Conservation (phyloP, 345 rosid species). For the thale cress (Arabidopsis thaliana) region TAIR10.1 NC_003076.8:24291001-24291500, state of each 20-base stretch:
- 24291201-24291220: neutral
- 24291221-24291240: constrained; percentile 16
- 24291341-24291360: constrained; percentile 33
- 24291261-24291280: constrained; percentile 8
- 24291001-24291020: too few relatives aligned
- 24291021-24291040: too few relatives aligned
- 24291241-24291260: constrained; percentile 29
- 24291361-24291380: constrained; percentile 46
- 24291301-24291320: constrained; percentile 50
- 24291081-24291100: neutral
- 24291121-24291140: constrained; percentile 34
- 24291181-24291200: constrained; percentile 3
- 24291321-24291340: constrained; percentile 50
- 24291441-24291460: constrained; percentile 48
- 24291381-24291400: constrained; percentile 57
- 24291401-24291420: constrained; percentile 42
- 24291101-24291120: neutral
- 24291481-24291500: constrained; percentile 38
- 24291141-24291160: constrained; percentile 27
- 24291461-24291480: constrained; percentile 31
- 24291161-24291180: constrained; percentile 34
- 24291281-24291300: neutral
- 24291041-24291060: too few relatives aligned
- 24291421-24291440: constrained; percentile 50
- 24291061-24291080: neutral